Percentiles rank a stretch among this genome's conserved stretches.
Evolutionary conservation across 2,329 filamentous ascomycete genomes (phyloP).

Genomic region (Penicillium sp.): DNA sequence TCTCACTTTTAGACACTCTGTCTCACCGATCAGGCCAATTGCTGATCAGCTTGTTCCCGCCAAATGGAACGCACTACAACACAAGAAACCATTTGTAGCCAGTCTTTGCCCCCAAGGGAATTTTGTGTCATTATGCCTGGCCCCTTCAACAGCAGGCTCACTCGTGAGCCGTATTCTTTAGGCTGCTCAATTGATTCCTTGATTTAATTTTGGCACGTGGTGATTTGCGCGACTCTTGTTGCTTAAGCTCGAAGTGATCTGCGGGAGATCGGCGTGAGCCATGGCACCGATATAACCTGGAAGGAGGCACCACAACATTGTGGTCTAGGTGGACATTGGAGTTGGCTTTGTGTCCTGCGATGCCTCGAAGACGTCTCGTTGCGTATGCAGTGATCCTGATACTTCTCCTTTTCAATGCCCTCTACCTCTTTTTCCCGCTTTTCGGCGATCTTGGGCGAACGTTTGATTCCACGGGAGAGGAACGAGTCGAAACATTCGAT

Average conservation of each 20-base stretch:
- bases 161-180: background rate
- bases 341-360: background rate
- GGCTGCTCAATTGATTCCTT: background rate
- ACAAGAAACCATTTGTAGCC: background rate
- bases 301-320: too few relatives aligned
- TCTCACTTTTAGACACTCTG: background rate
- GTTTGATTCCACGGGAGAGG: background rate
- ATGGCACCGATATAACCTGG: background rate
- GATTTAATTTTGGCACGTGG: background rate
- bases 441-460: background rate
- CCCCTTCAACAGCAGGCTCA: background rate
- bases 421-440: background rate
- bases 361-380: background rate
- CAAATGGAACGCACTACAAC: background rate
- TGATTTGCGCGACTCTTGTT: background rate
- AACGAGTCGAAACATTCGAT: conserved; percentile 7
- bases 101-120: background rate
- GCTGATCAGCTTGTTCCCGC: too few relatives aligned
- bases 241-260: background rate
- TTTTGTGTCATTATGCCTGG: background rate
- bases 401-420: background rate
- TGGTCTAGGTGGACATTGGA: background rate
- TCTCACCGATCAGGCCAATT: background rate
- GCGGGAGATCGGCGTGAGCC: background rate
- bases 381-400: background rate